Evolutionary conservation across 352 stramenopile species (phyloP).

Genomic region (Phytophthora rubi): DNA sequence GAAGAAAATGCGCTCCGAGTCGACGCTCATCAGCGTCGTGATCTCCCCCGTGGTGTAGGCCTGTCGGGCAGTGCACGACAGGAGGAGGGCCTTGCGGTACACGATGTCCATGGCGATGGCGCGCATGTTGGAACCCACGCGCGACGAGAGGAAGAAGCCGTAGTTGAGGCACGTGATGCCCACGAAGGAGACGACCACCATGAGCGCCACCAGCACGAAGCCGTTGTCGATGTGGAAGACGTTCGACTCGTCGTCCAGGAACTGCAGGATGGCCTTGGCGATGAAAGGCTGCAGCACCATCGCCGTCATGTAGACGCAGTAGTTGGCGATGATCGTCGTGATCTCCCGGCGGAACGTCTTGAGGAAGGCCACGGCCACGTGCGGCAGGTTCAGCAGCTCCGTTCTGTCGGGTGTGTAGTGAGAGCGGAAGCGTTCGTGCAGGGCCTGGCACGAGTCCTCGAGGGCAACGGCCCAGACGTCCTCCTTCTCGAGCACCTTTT

Average conservation of each 20-base stretch:
- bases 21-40: conserved; percentile 51
- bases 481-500: conserved; percentile 44
- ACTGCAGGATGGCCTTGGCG: conserved; percentile 37
- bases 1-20: conserved; percentile 50
- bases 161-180: conserved; percentile 44
- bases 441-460: conserved; percentile 30
- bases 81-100: conserved; percentile 63
- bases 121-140: conserved; percentile 46
- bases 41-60: conserved; percentile 49
- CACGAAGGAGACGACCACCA: conserved; percentile 32
- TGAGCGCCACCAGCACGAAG: conserved; percentile 30
- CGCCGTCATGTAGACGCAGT: conserved; percentile 36
- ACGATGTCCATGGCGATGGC: conserved; percentile 49
- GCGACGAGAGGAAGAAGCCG: conserved; percentile 44
- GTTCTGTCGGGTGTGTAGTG: conserved; percentile 11
- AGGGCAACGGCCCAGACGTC: conserved; percentile 37
- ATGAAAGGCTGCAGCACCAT: conserved; percentile 42
- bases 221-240: conserved; percentile 35
- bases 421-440: conserved; percentile 30
- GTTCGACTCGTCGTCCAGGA: conserved; percentile 33
- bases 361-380: conserved; percentile 28
- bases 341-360: conserved; percentile 37
- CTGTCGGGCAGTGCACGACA: conserved; percentile 51
- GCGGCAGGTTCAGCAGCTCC: conserved; percentile 22
- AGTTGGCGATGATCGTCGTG: conserved; percentile 30